Evolutionary conservation across 2,329 filamentous ascomycete genomes (phyloP), one percentile per base, ranked within the genome.

Genomic region (Alternaria sp.): DNA sequence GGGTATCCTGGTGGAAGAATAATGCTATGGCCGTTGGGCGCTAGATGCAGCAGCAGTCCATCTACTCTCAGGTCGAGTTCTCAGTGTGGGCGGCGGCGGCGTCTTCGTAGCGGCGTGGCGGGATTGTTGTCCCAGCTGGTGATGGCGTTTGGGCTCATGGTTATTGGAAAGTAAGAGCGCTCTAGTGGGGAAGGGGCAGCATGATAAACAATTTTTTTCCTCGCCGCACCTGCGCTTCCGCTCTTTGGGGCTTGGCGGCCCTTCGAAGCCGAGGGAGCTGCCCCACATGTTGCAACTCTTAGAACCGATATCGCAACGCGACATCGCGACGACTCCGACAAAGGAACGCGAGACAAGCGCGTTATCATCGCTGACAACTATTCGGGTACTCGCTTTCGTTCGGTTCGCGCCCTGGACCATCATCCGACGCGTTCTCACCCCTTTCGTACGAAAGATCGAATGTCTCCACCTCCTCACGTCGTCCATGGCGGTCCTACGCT

Each of bases 91-190:
- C 51, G 58, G 54, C 59, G 59, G 57, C 30, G 64, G 54, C 57
- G 51, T 49, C 40, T 64, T 57, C 52, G 62, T 54, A 45, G n/a
- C 44, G 43, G 58, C 55, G 40, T 66, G 54, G 23, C 54, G 65
- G 65, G 61, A 56, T 54, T 57, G 54, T 54, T 57, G 57, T 64
- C 67, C 69, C 63, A 62, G 49, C 55, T 55, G 56, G 61, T 59
- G 63, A 59, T 49, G 61, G 67, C 67, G 68, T 68, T 51, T 54
- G 57, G 68, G 65, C 61, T 72, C 72, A 74, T 74, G 65, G 66
- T 72, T 73, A 64, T 71, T 67, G 70, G 69, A 67, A 74, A 71
- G 69, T 62, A 65, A 65, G 67, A 60, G 55, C 55, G 66, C 60
- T 61, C 60, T 65, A 69, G 68, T 70, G 68, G 69, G 64, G 64